Conservation (phyloP, 2,329 filamentous ascomycete species). For the Aspergillus caelatus region DNA sequence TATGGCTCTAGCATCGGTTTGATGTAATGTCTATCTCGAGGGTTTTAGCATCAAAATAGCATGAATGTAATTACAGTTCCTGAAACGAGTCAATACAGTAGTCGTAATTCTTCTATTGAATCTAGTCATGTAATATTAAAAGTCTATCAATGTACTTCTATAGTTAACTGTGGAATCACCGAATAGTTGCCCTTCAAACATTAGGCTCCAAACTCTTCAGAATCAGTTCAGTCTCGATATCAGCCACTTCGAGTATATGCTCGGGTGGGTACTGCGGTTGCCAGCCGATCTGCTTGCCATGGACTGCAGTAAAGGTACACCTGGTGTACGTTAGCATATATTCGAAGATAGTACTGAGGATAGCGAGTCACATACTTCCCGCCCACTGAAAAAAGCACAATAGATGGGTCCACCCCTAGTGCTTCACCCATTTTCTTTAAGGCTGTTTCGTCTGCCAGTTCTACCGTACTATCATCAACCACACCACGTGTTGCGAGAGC, state of each 20-base stretch:
- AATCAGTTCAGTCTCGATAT: slow-evolving; percentile 52
- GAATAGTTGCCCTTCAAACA: background rate
- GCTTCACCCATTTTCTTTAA: slow-evolving; percentile 48
- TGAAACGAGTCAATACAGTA: too few species aligned
- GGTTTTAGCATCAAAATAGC: too few species aligned
- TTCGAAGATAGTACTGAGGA: background rate
- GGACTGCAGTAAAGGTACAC: slow-evolving; percentile 48
- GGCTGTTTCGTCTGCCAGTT: slow-evolving; percentile 37
- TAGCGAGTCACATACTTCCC: slow-evolving; percentile 43
- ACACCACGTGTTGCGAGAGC: slow-evolving; percentile 44
- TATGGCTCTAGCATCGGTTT: too few species aligned
- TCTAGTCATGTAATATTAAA: too few species aligned
- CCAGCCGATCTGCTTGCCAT: slow-evolving; percentile 52
- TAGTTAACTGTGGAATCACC: background rate
- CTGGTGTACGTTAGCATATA: slow-evolving; percentile 25
- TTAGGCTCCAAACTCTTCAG: slow-evolving; percentile 17
- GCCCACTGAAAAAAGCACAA: slow-evolving; percentile 45
- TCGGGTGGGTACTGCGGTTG: slow-evolving; percentile 44
- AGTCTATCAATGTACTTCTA: too few species aligned
- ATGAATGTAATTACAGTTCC: too few species aligned
- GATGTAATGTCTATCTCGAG: too few species aligned
- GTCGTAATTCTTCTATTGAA: too few species aligned
- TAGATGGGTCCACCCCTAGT: slow-evolving; percentile 36
- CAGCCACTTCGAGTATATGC: slow-evolving; percentile 52
- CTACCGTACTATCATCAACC: slow-evolving; percentile 43